Evolutionary conservation across 768 basidiomycete genomes (phyloP), one percentile per base, ranked within the genome.

Genomic region (Naganishia vishniacii): DNA sequence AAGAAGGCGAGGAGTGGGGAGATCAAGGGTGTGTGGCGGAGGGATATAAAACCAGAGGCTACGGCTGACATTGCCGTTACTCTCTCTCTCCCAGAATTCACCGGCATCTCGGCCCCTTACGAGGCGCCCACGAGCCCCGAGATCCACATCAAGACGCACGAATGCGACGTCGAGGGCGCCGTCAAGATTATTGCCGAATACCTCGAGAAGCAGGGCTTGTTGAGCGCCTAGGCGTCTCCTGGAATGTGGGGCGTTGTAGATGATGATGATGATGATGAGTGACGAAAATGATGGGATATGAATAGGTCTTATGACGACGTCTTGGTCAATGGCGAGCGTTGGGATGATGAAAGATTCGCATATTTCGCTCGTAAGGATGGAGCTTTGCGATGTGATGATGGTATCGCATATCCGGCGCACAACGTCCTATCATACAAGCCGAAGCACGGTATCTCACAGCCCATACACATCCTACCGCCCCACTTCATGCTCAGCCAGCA

Each of bases 21-120:
- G 79, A 97, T 99, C 72, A 91, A 90, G 84, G 91, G 94, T 91
- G n/a, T n/a, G n/a, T n/a, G n/a, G n/a, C n/a, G n/a, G n/a, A n/a
- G n/a, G n/a, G n/a, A n/a, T n/a, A n/a, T n/a, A n/a, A n/a, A n/a
- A n/a, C n/a, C n/a, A n/a, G n/a, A n/a, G n/a, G n/a, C n/a, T n/a
- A n/a, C n/a, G n/a, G n/a, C n/a, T n/a, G n/a, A n/a, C n/a, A n/a
- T n/a, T n/a, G n/a, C n/a, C n/a, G n/a, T n/a, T n/a, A n/a, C n/a
- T n/a, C n/a, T 58, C 9, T 23, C 40, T 25, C 12, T 12, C n/a
- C 3, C 72, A 98, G 95, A 98, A 61, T 99, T 99, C 79, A 98
- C 95, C 48, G 95, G 95, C 7, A 88, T 98, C 75, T 93, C 91
- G 23, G 91, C 95, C 5, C 95, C 95, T 18, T 98, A 98, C 77